These are phyloP conservation scores for Phytophthora palmivora DNA, from an alignment of 352 stramenopile species.

Conservation along the genomic window DNA sequence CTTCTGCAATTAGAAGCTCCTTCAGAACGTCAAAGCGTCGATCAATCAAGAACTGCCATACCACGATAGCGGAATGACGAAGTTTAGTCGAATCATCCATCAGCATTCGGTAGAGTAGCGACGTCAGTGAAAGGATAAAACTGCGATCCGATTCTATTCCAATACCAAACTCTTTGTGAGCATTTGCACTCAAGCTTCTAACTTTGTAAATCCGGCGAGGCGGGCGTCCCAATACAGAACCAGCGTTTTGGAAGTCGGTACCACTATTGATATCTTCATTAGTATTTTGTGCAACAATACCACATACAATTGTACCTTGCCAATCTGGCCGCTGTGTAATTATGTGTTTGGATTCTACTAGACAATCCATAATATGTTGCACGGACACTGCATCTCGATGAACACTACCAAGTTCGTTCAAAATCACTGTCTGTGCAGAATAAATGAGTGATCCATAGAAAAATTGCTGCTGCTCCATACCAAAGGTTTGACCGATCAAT, in stretches of 20 bases:
- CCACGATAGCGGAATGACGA: constrained; percentile 52
- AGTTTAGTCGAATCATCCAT: constrained; percentile 60
- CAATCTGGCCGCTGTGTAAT: constrained; percentile 75
- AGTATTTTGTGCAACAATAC: constrained; percentile 21
- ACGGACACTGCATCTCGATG: constrained; percentile 39
- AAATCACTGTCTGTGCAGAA: constrained; percentile 55
- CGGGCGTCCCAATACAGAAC: constrained; percentile 6
- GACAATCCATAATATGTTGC: constrained; percentile 45
- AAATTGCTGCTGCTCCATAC: constrained; percentile 69
- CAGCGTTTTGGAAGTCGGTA: constrained; percentile 11
- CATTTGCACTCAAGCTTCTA: constrained; percentile 50
- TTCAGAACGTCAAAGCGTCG: constrained; percentile 76
- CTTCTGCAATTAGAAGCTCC: constrained; percentile 79
- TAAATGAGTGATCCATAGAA: constrained; percentile 80
- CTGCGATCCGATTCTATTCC: constrained; percentile 73
- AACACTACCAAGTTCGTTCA: constrained; percentile 61
- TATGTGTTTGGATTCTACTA: constrained; percentile 57
- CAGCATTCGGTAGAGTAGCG: constrained; percentile 69
- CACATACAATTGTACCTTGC: constrained; percentile 64
- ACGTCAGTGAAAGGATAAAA: constrained; percentile 70
- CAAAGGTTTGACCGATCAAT: constrained; percentile 45
- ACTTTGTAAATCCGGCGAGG: constrained; percentile 47
- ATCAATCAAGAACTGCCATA: constrained; percentile 82
- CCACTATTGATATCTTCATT: constrained; percentile 6
- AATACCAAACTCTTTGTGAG: constrained; percentile 74